Percentiles rank a stretch among this genome's conserved stretches.
Evolutionary conservation across 192 early-diverging fungal genomes (phyloP).

Genomic region (Coemansia pectinata): DNA sequence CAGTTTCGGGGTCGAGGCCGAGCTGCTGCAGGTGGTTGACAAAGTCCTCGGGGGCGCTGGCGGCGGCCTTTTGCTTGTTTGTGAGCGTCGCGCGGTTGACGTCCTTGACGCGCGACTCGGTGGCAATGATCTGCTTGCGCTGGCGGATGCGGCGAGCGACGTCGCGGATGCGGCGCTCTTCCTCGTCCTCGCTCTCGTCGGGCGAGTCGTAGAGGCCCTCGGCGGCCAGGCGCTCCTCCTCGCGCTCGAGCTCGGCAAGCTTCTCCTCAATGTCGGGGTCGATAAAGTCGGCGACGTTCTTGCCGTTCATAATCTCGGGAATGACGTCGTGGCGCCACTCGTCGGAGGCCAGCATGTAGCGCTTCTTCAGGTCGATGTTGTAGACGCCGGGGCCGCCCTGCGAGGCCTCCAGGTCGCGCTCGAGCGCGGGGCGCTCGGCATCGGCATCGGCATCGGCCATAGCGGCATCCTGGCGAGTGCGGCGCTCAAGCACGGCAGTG

Average conservation of each 20-base stretch:
- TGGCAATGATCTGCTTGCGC: constrained; percentile 81
- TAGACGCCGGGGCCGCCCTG: constrained; percentile 96
- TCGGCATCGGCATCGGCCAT: constrained; percentile 75
- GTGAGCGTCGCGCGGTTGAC: constrained; percentile 76
- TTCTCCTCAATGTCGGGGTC: constrained; percentile 97
- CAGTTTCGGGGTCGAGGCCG: constrained; percentile 70
- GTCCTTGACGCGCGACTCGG: constrained; percentile 76
- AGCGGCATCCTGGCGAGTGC: constrained; percentile 12
- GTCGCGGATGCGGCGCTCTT: constrained; percentile 74
- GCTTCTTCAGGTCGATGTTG: constrained; percentile 93
- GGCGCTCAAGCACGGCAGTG: constrained; percentile 62
- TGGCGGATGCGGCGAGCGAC: constrained; percentile 81
- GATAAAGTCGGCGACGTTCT: constrained; percentile 98
- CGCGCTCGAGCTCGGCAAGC: constrained; percentile 91
- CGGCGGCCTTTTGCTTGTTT: constrained; percentile 39
- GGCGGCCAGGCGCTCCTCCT: constrained; percentile 92
- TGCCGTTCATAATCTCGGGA: constrained; percentile 98
- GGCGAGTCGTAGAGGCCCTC: constrained; percentile 92
- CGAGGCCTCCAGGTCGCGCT: constrained; percentile 88
- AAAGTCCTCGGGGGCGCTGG: constrained; percentile 60
- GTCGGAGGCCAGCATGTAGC: constrained; percentile 77
- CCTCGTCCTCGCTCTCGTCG: constrained; percentile 65
- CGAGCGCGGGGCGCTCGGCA: constrained; percentile 79
- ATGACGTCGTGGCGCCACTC: constrained; percentile 98
- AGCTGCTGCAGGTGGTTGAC: constrained; percentile 67